Conservation (phyloP, 768 basidiomycete genomes). For the Pluteus cervinus region DNA sequence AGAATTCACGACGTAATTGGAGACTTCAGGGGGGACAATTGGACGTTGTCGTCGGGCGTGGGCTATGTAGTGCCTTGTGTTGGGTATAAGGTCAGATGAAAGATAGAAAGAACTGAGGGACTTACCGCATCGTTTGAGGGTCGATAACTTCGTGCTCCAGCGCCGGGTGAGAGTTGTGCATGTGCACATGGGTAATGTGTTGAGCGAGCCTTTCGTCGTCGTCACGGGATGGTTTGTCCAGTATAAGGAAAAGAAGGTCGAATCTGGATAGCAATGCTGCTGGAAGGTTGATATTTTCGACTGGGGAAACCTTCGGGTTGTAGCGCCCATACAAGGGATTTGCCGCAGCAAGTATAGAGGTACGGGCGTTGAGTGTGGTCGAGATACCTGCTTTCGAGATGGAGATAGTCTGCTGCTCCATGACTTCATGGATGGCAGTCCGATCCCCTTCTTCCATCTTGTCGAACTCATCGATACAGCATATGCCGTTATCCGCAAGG, state of each 20-base stretch:
- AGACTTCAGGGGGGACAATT: constrained; percentile 82
- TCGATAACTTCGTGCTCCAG: constrained; percentile 81
- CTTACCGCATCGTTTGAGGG: constrained; percentile 82
- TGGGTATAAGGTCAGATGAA: constrained; percentile 7
- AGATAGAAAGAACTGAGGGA: constrained; percentile 1
- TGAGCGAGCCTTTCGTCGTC: constrained; percentile 95
- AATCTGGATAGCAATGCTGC: constrained; percentile 95
- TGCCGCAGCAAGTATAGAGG: constrained; percentile 95
- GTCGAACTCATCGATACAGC: constrained; percentile 99
- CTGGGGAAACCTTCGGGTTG: constrained; percentile 95
- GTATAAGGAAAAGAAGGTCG: constrained; percentile 92
- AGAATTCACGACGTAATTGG: constrained; percentile 89
- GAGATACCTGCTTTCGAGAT: constrained; percentile 99
- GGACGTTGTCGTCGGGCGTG: constrained; percentile 84
- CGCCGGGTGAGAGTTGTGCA: constrained; percentile 87
- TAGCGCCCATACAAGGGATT: constrained; percentile 98
- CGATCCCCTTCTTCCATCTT: constrained; percentile 99
- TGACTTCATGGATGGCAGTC: constrained; percentile 99
- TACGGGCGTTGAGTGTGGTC: constrained; percentile 95
- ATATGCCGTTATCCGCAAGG: constrained; percentile 97
- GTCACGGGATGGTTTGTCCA: constrained; percentile 92
- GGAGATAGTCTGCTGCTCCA: constrained; percentile 99
- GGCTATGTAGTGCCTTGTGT: constrained; percentile 86
- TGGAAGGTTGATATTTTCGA: constrained; percentile 98
- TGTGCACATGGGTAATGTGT: constrained; percentile 97